Percentiles rank a stretch among this genome's conserved stretches.
These are phyloP conservation scores for Pachysandra terminalis DNA, from an alignment of 164 flowering plant genomes.

Conservation along the genomic window DNA sequence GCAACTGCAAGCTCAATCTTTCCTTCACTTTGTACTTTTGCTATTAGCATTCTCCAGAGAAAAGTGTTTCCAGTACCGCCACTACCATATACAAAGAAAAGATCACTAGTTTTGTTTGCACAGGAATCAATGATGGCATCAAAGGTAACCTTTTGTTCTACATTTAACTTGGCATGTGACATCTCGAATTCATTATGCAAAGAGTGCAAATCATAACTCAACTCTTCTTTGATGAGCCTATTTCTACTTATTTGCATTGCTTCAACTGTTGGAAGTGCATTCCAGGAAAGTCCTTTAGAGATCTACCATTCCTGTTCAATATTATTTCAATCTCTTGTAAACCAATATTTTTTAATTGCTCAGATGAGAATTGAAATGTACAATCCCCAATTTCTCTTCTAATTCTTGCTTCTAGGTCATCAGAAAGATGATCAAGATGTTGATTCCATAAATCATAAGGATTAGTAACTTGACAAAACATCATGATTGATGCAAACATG, in stretches of 20 bases:
- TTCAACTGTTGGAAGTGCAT: not conserved
- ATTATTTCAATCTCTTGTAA: not conserved
- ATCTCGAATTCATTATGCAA: not conserved
- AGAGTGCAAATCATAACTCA: not conserved
- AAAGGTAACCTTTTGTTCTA: not conserved
- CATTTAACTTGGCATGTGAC: not conserved
- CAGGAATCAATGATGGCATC: not conserved
- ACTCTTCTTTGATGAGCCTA: not conserved
- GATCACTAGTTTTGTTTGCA: not conserved
- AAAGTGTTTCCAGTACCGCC: slow-evolving; percentile 8
- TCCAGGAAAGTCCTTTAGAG: not conserved
- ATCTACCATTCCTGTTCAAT: not conserved
- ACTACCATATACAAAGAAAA: slow-evolving; percentile 10
- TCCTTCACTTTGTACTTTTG: not conserved
- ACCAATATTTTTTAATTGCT: not conserved
- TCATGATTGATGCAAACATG: not conserved
- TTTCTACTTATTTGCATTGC: too few relatives aligned
- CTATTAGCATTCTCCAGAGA: not conserved
- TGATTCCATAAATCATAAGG: not conserved
- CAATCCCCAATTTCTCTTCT: too few relatives aligned
- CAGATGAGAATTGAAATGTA: not conserved
- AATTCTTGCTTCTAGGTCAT: too few relatives aligned
- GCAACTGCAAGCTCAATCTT: slow-evolving; percentile 4
- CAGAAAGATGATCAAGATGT: too few relatives aligned
- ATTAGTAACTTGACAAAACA: not conserved